These are phyloP conservation scores for Diaporthe sp. DNA, from an alignment of 2,329 filamentous ascomycete genomes.

Conservation along the genomic window DNA sequence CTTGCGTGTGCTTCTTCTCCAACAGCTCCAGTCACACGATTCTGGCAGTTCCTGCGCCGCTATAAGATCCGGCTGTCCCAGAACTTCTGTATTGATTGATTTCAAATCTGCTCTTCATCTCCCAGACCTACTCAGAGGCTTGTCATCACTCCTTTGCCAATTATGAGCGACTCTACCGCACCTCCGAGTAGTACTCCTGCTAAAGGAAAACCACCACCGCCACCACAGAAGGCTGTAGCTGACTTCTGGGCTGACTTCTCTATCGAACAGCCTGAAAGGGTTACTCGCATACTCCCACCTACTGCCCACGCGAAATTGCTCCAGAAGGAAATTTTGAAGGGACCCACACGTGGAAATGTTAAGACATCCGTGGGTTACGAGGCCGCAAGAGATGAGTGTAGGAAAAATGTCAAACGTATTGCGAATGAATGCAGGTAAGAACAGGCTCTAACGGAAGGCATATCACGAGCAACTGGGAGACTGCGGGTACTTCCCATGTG, in stretches of 20 bases:
- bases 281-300: constrained; percentile 60
- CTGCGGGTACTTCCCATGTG: not conserved
- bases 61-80: not conserved
- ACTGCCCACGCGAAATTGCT: constrained; percentile 55
- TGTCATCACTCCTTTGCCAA: not conserved
- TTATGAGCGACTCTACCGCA: not conserved
- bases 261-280: constrained; percentile 56
- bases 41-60: not conserved
- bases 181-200: no score
- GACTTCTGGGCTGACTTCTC: constrained; percentile 61
- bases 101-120: not conserved
- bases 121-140: not conserved
- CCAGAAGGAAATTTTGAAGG: constrained; percentile 44
- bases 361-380: constrained; percentile 60
- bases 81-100: not conserved
- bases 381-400: constrained; percentile 56
- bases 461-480: no score
- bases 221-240: not conserved
- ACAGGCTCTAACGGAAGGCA: rapidly evolving
- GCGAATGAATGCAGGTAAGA: constrained; percentile 55
- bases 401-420: constrained; percentile 55
- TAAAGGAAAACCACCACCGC: not conserved
- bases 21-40: not conserved
- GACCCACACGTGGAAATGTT: constrained; percentile 48
- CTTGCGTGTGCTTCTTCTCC: not conserved